Conservation (phyloP, 2,329 filamentous ascomycete genomes). For the Penicillium verrucosum region DNA sequence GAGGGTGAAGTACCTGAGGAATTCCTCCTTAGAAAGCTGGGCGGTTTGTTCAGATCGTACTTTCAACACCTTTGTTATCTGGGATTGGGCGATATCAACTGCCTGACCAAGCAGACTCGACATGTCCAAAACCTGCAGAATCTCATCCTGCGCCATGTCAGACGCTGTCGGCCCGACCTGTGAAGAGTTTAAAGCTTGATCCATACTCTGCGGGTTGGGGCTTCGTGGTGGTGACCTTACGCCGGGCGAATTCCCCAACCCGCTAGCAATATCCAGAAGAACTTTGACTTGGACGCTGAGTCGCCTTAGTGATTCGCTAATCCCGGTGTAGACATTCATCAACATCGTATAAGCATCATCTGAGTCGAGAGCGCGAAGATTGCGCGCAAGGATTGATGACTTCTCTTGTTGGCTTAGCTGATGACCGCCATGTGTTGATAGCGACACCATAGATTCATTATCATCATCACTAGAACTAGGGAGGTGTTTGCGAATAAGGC, state of each 20-base stretch:
- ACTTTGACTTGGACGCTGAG: constrained; percentile 90
- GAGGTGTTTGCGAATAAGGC: constrained; percentile 76
- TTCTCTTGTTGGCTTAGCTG: constrained; percentile 80
- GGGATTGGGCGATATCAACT: constrained; percentile 63
- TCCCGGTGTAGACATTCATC: constrained; percentile 75
- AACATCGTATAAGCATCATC: constrained; percentile 83
- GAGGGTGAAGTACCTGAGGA: constrained; percentile 61
- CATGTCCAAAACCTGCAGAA: constrained; percentile 62
- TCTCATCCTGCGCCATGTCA: constrained; percentile 52
- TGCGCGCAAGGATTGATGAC: constrained; percentile 80
- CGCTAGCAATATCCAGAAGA: constrained; percentile 85
- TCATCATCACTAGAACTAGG: constrained; percentile 95
- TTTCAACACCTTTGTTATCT: constrained; percentile 62
- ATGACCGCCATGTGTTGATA: constrained; percentile 70
- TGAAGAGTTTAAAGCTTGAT: constrained; percentile 36
- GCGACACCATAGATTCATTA: constrained; percentile 81
- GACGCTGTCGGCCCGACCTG: constrained; percentile 27
- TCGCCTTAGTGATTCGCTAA: constrained; percentile 81
- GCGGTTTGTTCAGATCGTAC: constrained; percentile 61
- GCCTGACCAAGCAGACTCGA: constrained; percentile 63
- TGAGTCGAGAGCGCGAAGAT: constrained; percentile 77
- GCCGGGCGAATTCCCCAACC: constrained; percentile 42
- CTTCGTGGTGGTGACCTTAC: constrained; percentile 50
- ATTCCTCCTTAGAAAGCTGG: constrained; percentile 54
- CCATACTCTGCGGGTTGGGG: constrained; percentile 44